These are phyloP conservation scores for Microdochium nivale DNA, from an alignment of 2,329 filamentous ascomycete species.

Conservation along the genomic window DNA sequence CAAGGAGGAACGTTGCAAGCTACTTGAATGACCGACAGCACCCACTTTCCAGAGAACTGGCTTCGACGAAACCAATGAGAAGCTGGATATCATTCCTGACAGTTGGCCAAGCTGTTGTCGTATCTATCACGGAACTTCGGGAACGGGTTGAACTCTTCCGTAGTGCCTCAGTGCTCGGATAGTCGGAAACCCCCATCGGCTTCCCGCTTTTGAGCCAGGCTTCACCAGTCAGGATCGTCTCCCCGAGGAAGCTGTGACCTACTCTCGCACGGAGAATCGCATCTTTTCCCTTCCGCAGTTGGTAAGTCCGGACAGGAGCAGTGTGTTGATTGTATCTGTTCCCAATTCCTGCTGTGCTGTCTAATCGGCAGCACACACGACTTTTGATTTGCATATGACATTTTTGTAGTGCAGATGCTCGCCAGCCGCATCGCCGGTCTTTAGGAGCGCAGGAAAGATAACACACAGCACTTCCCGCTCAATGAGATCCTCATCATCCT, in stretches of 20 bases:
- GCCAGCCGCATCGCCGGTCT: conserved; percentile 57
- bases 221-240: not conserved
- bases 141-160: not conserved
- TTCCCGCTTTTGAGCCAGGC: too few species aligned
- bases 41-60: too few species aligned
- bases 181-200: not conserved
- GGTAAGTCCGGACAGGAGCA: too few species aligned
- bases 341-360: not conserved
- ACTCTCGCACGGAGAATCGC: too few species aligned
- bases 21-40: too few species aligned
- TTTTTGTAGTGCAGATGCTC: conserved; percentile 52
- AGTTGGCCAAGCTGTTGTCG: not conserved
- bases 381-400: conserved; percentile 57
- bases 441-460: conserved; percentile 51
- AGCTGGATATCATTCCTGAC: not conserved
- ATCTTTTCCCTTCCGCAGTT: too few species aligned
- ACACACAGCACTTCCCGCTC: conserved; percentile 51
- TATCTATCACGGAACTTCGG: not conserved
- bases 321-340: too few species aligned
- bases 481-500: conserved; percentile 46
- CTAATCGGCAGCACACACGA: conserved; percentile 47
- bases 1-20: too few species aligned
- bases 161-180: not conserved
- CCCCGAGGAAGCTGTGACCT: too few species aligned
- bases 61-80: not conserved